Evolutionary conservation across 306 rosid species (phyloP).

Genomic region (Boehmeria nivea): DNA sequence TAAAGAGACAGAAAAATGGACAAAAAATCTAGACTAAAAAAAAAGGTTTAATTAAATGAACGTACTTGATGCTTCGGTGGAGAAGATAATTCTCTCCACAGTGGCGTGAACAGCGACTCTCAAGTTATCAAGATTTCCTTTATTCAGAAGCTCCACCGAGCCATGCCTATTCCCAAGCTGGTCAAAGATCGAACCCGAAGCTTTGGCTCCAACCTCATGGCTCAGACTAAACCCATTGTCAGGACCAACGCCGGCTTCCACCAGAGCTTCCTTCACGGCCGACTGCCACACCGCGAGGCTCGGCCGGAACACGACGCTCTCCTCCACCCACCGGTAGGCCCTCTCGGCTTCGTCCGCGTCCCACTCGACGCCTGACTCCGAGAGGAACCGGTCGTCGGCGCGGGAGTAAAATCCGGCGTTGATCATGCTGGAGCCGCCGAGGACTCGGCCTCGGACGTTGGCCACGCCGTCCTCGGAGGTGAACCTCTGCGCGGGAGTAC

Average conservation of each 20-base stretch:
- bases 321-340: conserved; percentile 23
- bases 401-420: conserved; percentile 21
- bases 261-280: conserved; percentile 2
- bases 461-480: conserved; percentile 17
- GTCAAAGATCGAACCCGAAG: conserved; percentile 15
- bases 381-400: conserved; percentile 1
- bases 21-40: no score
- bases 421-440: conserved; percentile 24
- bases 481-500: conserved; percentile 11
- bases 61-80: background rate
- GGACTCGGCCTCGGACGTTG: conserved; percentile 14
- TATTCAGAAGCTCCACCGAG: conserved; percentile 24
- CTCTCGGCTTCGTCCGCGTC: conserved; percentile 19
- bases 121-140: conserved; percentile 9
- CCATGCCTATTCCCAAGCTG: conserved; percentile 20
- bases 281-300: background rate
- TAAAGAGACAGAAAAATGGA: no score
- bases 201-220: conserved; percentile 9
- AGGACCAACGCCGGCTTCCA: conserved; percentile 7
- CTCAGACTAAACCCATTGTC: conserved; percentile 12
- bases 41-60: no score
- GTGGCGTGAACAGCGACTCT: conserved; percentile 18
- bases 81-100: conserved; percentile 23
- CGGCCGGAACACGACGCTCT: background rate
- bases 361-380: conserved; percentile 3